phyloP scores from a whole-genome alignment of 371 early-diverging fungal species.

The Rhizomucor miehei region DNA sequence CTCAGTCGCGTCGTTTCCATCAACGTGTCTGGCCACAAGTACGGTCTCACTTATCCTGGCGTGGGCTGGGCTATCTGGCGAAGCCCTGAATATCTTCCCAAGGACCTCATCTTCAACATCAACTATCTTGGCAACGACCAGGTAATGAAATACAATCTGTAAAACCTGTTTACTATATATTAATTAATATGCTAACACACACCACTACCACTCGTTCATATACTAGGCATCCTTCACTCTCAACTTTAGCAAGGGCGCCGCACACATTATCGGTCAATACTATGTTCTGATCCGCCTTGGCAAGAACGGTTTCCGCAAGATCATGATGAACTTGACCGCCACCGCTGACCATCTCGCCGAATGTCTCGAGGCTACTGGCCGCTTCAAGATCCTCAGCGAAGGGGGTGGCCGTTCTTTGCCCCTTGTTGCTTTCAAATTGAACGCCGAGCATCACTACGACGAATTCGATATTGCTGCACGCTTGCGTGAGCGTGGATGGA shows the following conservation, averaged over 20 bases:
- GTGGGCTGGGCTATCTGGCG: conserved; percentile 73
- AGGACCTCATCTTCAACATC: conserved; percentile 66
- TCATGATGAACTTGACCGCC: conserved; percentile 50
- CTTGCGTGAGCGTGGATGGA: conserved; percentile 59
- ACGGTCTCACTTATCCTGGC: conserved; percentile 69
- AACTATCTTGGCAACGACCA: conserved; percentile 61
- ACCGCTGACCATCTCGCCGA: conserved; percentile 55
- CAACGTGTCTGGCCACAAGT: conserved; percentile 77
- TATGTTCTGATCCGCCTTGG: conserved; percentile 68
- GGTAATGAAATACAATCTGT: conserved; percentile 3
- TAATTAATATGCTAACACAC: not conserved
- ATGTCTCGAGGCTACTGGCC: conserved; percentile 50
- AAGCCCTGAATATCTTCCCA: conserved; percentile 54
- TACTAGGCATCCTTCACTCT: conserved; percentile 64
- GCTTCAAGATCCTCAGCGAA: conserved; percentile 55
- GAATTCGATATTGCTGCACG: conserved; percentile 49
- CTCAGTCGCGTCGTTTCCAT: conserved; percentile 65
- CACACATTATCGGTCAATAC: conserved; percentile 66
- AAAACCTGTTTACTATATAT: too few species aligned
- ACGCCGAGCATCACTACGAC: conserved; percentile 26
- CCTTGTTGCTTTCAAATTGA: conserved; percentile 63
- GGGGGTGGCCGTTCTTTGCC: conserved; percentile 53
- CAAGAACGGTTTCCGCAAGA: conserved; percentile 51
- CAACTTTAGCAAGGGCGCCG: conserved; percentile 66
- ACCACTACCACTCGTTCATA: not conserved